These are phyloP conservation scores for Silene coronaria DNA, from an alignment of 179 eudicot species.

Conservation along the genomic window DNA sequence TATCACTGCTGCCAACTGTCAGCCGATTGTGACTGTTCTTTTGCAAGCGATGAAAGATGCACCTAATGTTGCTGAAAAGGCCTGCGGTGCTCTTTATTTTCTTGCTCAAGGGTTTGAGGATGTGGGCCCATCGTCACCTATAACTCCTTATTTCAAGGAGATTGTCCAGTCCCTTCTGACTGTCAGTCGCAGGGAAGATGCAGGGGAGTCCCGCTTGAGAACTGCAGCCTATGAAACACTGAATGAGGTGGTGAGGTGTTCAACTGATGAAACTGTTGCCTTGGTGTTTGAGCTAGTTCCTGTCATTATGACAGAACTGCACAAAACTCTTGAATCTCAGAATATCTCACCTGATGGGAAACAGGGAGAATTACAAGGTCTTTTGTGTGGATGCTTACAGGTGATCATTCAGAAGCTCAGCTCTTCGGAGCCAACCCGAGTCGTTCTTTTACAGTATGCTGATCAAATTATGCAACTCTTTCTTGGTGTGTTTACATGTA, in stretches of 20 bases:
- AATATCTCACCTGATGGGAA: conserved; percentile 72
- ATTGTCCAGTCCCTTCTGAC: conserved; percentile 81
- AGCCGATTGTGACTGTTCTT: conserved; percentile 74
- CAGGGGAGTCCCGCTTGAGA: conserved; percentile 76
- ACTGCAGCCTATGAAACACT: conserved; percentile 92
- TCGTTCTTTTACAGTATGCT: conserved; percentile 72
- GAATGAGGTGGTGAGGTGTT: conserved; percentile 95
- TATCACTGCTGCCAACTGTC: conserved; percentile 76
- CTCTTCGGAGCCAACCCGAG: conserved; percentile 62
- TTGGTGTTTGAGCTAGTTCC: conserved; percentile 77
- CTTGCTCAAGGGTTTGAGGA: conserved; percentile 95
- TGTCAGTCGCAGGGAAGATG: conserved; percentile 86
- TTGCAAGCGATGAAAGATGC: conserved; percentile 84
- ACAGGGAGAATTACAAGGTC: conserved; percentile 82
- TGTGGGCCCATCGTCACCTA: conserved; percentile 61
- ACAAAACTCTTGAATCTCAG: conserved; percentile 73
- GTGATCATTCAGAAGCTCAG: conserved; percentile 89
- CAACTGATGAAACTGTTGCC: conserved; percentile 83
- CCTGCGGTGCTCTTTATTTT: conserved; percentile 93
- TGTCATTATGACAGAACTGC: conserved; percentile 87
- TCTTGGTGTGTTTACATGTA: conserved; percentile 75
- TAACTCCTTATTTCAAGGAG: conserved; percentile 79
- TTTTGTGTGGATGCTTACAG: conserved; percentile 91
- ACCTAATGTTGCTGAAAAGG: conserved; percentile 93
- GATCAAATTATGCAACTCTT: conserved; percentile 89